Conservation (phyloP, 495 filamentous ascomycete genomes). For the Mytilinidion resinicola region DNA sequence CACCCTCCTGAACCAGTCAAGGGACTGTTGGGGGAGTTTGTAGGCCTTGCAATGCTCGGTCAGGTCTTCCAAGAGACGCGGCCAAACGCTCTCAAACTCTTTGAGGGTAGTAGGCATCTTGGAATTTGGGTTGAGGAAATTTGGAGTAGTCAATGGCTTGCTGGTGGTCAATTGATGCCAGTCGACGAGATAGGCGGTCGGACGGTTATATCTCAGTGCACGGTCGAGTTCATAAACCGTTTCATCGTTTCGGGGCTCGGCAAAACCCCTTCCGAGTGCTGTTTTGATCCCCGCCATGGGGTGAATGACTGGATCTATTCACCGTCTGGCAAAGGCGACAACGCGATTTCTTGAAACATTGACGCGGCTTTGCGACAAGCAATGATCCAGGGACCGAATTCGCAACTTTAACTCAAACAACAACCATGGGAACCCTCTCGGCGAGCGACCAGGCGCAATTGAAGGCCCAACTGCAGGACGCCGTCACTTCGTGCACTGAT, state of each 20-base stretch:
- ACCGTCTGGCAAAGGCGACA: too few species aligned
- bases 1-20: conserved; percentile 87
- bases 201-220: not conserved
- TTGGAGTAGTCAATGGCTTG: too few species aligned
- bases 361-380: too few species aligned
- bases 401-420: not conserved
- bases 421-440: conserved; percentile 30
- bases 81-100: conserved; percentile 87
- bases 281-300: too few species aligned
- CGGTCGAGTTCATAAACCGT: too few species aligned
- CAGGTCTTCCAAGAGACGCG: conserved; percentile 68
- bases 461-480: conserved; percentile 66
- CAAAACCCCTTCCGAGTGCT: too few species aligned
- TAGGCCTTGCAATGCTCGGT: conserved; percentile 68
- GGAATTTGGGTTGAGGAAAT: not conserved
- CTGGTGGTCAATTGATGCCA: too few species aligned
- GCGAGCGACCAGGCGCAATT: conserved; percentile 39
- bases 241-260: too few species aligned
- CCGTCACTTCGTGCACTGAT: conserved; percentile 85
- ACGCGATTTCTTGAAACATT: too few species aligned
- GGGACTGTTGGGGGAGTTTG: conserved; percentile 70
- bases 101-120: conserved; percentile 56
- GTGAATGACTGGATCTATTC: too few species aligned
- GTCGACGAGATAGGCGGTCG: too few species aligned
- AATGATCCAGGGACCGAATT: too few species aligned